Evolutionary conservation across 2,329 filamentous ascomycete species (phyloP).

Genomic region (Aspergillus sp.): DNA sequence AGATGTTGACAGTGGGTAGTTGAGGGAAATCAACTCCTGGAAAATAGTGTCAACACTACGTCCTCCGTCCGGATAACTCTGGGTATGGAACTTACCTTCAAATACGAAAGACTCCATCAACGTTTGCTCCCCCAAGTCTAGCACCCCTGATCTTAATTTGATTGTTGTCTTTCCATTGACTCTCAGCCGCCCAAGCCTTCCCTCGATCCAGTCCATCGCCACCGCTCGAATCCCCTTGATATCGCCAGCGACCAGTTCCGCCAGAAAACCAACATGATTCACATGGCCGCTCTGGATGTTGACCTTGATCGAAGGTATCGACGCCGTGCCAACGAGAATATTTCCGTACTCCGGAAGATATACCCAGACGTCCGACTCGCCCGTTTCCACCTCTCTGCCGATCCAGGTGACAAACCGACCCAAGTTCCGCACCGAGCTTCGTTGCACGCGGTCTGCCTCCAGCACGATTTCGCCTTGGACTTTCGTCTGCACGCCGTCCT

Average conservation of each 20-base stretch:
- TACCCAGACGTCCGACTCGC: slow-evolving; percentile 70
- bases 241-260: slow-evolving; percentile 73
- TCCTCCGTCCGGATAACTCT: background rate
- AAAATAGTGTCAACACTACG: slow-evolving; percentile 23
- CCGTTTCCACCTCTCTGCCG: slow-evolving; percentile 71
- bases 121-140: slow-evolving; percentile 74
- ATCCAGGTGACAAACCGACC: slow-evolving; percentile 79
- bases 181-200: slow-evolving; percentile 68
- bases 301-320: slow-evolving; percentile 72
- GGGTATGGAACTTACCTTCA: slow-evolving; percentile 66
- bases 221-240: slow-evolving; percentile 74
- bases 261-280: slow-evolving; percentile 76
- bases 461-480: slow-evolving; percentile 80
- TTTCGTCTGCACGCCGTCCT: slow-evolving; percentile 72
- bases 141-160: slow-evolving; percentile 72
- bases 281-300: slow-evolving; percentile 74
- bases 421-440: slow-evolving; percentile 69
- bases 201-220: slow-evolving; percentile 85
- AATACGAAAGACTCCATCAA: slow-evolving; percentile 75
- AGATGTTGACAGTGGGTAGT: slow-evolving; percentile 80
- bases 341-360: slow-evolving; percentile 82
- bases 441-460: slow-evolving; percentile 72
- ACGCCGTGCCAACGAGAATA: slow-evolving; percentile 72
- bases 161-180: slow-evolving; percentile 73
- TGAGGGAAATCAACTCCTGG: slow-evolving; percentile 65